Conservation (phyloP, 2,329 filamentous ascomycete genomes). For the Diplodia intermedia region DNA sequence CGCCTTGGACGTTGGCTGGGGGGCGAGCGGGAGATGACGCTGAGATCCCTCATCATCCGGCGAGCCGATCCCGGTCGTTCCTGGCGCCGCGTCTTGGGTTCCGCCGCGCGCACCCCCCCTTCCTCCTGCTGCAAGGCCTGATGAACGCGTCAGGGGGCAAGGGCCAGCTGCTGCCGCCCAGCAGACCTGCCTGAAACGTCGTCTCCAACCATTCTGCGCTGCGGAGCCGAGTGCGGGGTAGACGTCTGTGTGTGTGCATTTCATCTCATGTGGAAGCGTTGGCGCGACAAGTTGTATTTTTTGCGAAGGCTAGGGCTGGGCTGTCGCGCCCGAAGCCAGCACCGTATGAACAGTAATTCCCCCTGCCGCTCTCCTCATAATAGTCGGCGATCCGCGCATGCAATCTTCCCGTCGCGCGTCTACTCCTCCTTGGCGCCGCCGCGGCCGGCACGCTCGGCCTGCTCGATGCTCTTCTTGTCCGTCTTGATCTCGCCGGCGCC, state of each 20-base stretch:
- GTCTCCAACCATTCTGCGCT: not conserved
- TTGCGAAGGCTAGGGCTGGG: not conserved
- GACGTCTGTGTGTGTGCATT: slow-evolving; percentile 11
- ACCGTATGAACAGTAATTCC: not conserved
- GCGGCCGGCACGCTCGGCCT: slow-evolving; percentile 58
- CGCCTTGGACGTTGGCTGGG: not conserved
- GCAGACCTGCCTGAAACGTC: slow-evolving; percentile 11
- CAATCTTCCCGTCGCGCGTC: not conserved
- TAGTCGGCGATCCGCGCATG: too few relatives aligned
- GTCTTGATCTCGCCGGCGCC: slow-evolving; percentile 75
- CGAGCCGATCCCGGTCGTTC: not conserved
- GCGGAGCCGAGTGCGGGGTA: slow-evolving; percentile 20
- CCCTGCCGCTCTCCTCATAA: not conserved
- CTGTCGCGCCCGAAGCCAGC: not conserved
- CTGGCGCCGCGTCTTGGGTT: not conserved
- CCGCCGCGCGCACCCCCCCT: not conserved
- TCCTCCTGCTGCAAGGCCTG: slow-evolving; percentile 7
- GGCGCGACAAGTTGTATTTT: not conserved
- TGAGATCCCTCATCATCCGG: slow-evolving; percentile 4
- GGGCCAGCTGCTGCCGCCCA: slow-evolving; percentile 28
- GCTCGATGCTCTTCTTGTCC: slow-evolving; percentile 69
- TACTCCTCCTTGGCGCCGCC: slow-evolving; percentile 63
- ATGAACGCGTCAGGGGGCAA: slow-evolving; percentile 10
- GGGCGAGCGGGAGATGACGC: slow-evolving; percentile 19
- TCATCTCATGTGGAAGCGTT: not conserved